Evolutionary conservation across 148 eudicot species (phyloP).

Genomic region (Rhododendron williamsianum): DNA sequence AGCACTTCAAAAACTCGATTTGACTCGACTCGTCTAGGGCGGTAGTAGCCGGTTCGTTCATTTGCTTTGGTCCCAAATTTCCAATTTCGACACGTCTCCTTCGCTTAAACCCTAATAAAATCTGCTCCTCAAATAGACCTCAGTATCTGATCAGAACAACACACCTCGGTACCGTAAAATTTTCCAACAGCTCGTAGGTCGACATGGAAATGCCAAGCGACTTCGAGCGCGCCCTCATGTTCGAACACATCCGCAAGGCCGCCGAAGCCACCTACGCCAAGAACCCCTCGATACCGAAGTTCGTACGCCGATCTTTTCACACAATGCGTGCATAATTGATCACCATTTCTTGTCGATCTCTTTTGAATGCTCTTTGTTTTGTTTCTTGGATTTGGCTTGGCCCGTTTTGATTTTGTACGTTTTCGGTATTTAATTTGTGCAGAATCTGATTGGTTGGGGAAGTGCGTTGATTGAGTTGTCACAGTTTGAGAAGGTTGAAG

Average conservation of each 20-base stretch:
- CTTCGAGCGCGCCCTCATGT: constrained; percentile 60
- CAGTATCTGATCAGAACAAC: neutral
- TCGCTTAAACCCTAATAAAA: neutral
- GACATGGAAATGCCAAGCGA: constrained; percentile 62
- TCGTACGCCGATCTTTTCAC: neutral
- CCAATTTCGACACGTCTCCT: neutral
- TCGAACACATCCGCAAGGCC: constrained; percentile 70
- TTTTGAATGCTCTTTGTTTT: neutral
- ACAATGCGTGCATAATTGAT: neutral
- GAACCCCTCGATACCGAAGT: constrained; percentile 72
- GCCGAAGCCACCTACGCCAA: constrained; percentile 53
- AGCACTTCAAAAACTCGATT: too few species aligned
- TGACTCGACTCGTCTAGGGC: too few species aligned
- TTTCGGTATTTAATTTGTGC: constrained; percentile 1
- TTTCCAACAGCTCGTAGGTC: neutral
- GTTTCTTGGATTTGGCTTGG: neutral
- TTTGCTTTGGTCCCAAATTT: too few species aligned
- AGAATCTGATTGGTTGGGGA: constrained; percentile 68
- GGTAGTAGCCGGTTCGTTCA: too few species aligned
- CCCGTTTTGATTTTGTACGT: neutral
- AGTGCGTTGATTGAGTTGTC: constrained; percentile 58
- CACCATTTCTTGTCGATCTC: neutral
- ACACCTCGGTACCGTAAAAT: neutral
- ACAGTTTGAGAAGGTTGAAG: constrained; percentile 35
- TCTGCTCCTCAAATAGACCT: neutral